Evolutionary conservation across 371 early-diverging fungal genomes (phyloP).

Genomic region (Mortierella sp.): DNA sequence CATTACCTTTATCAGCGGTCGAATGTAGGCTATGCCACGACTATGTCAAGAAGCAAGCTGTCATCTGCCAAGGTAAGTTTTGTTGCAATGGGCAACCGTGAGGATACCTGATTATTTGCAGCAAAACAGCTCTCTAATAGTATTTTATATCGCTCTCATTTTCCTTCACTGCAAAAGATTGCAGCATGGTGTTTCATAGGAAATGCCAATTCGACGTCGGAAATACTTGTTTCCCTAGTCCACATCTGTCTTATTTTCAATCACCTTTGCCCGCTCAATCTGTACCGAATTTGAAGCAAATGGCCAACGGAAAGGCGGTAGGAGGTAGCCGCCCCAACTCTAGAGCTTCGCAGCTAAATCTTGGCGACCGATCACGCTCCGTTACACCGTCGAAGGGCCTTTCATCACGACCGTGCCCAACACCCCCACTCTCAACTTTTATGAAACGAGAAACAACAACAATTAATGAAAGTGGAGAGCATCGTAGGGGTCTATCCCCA

Average conservation of each 20-base stretch:
- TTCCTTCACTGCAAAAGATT: conserved; percentile 31
- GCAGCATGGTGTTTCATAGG: conserved; percentile 58
- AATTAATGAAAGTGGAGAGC: conserved; percentile 22
- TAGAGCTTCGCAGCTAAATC: conserved; percentile 30
- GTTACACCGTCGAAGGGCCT: conserved; percentile 41
- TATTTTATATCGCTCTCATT: conserved; percentile 2
- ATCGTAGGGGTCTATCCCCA: conserved; percentile 17
- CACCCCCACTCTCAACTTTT: conserved; percentile 26
- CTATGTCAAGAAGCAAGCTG: conserved; percentile 55
- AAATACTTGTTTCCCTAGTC: conserved; percentile 50
- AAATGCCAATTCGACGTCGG: conserved; percentile 55
- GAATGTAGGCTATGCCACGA: conserved; percentile 55
- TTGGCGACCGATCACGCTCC: conserved; percentile 42
- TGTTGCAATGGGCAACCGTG: neutral
- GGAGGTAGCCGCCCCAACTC: conserved; percentile 42
- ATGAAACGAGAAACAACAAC: conserved; percentile 24
- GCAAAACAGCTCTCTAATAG: neutral
- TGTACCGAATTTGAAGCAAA: conserved; percentile 36
- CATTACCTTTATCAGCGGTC: conserved; percentile 36
- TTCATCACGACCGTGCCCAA: conserved; percentile 22
- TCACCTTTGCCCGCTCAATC: conserved; percentile 37
- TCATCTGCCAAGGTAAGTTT: conserved; percentile 57
- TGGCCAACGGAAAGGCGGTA: conserved; percentile 28
- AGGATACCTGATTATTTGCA: neutral
- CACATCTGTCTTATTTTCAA: conserved; percentile 33